Percentiles rank a stretch among this genome's conserved stretches.
These are phyloP conservation scores for Salix purpurea DNA, from an alignment of 345 rosid species.

Conservation along the genomic window DNA sequence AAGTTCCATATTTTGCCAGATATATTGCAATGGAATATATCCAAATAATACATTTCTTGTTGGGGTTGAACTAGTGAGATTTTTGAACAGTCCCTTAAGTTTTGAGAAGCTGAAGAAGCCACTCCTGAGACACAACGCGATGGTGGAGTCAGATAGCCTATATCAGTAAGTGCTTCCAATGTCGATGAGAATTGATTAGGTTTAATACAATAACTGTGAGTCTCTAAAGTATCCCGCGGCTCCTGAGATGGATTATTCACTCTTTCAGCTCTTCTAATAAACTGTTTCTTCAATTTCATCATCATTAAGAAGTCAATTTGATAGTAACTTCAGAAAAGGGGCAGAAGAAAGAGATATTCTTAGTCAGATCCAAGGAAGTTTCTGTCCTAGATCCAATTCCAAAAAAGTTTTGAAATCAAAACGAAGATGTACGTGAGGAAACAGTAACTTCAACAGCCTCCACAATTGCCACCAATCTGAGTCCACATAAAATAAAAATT, in stretches of 20 bases:
- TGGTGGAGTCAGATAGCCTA: slow-evolving; percentile 18
- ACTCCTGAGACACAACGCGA: slow-evolving; percentile 10
- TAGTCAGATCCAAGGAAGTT: background rate
- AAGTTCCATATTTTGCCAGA: background rate
- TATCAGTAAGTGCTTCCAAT: slow-evolving; percentile 21
- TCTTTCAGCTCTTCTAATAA: slow-evolving; percentile 7
- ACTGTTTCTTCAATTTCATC: slow-evolving; percentile 22
- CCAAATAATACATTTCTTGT: background rate
- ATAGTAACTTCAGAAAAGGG: background rate
- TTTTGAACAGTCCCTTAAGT: background rate
- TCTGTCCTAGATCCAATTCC: background rate
- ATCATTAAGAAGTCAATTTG: background rate
- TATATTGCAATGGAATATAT: background rate
- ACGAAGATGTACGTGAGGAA: too few relatives aligned
- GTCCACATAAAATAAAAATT: background rate
- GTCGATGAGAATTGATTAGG: slow-evolving; percentile 15
- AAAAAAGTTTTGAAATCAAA: too few relatives aligned
- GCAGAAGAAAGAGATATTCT: background rate
- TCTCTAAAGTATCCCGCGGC: slow-evolving; percentile 2
- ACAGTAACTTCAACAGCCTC: background rate
- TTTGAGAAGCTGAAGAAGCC: slow-evolving; percentile 23
- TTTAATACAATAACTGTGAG: background rate
- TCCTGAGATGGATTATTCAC: slow-evolving; percentile 24
- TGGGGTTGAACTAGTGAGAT: background rate
- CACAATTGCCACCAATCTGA: background rate